These are phyloP conservation scores for Grammothele lineata DNA, from an alignment of 768 basidiomycete species.

Conservation along the genomic window DNA sequence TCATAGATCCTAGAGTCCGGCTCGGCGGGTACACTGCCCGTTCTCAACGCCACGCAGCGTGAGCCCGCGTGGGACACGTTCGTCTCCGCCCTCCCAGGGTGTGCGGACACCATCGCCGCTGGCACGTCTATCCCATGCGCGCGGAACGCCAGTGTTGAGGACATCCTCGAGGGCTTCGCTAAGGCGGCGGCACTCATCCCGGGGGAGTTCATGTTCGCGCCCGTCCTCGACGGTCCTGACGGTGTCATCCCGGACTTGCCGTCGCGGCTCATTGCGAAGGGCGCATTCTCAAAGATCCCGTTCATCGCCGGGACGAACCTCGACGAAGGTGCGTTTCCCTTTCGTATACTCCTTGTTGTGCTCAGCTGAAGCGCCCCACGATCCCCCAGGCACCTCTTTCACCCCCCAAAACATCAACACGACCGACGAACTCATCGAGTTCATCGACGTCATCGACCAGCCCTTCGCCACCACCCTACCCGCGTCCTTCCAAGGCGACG, in stretches of 20 bases:
- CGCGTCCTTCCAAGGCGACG: neutral
- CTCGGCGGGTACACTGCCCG: slow-evolving; percentile 27
- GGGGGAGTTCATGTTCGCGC: slow-evolving; percentile 31
- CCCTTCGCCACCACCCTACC: slow-evolving; percentile 1
- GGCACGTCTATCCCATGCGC: slow-evolving; percentile 36
- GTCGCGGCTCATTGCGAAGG: slow-evolving; percentile 28
- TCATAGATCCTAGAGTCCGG: slow-evolving; percentile 46
- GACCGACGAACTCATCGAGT: neutral
- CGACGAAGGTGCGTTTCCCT: slow-evolving; percentile 38
- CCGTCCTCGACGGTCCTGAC: slow-evolving; percentile 38
- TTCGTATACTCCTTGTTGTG: neutral
- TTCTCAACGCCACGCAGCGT: slow-evolving; percentile 29
- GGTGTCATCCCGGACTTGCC: slow-evolving; percentile 38
- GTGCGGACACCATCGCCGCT: neutral
- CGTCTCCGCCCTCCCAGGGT: slow-evolving; percentile 8
- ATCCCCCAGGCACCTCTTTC: neutral
- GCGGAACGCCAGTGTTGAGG: slow-evolving; percentile 13
- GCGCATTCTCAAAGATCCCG: slow-evolving; percentile 36
- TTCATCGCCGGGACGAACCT: slow-evolving; percentile 42
- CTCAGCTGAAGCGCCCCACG: neutral
- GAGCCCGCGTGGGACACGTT: slow-evolving; percentile 37
- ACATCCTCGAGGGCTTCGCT: slow-evolving; percentile 13
- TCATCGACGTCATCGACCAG: neutral
- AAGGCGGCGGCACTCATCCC: slow-evolving; percentile 18
- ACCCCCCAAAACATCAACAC: too few relatives aligned